Evolutionary conservation across 2,329 filamentous ascomycete species (phyloP).

Genomic region (Trichoderma breve): DNA sequence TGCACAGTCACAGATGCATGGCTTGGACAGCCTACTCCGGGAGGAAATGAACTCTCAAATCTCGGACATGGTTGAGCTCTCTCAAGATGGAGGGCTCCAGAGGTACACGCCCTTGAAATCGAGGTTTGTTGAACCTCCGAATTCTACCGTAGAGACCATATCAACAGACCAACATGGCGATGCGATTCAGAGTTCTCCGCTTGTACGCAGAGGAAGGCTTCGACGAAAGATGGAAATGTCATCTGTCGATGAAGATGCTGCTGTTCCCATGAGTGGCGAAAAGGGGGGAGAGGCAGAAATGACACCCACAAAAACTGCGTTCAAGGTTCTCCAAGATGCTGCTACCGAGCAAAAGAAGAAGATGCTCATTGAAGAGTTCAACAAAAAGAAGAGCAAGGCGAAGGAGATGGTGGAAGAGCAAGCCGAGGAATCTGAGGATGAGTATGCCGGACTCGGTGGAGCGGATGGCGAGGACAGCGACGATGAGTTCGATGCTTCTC

Average conservation of each 20-base stretch:
- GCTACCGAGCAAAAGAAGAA: conserved; percentile 56
- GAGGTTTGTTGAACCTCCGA: conserved; percentile 62
- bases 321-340: conserved; percentile 68
- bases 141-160: conserved; percentile 71
- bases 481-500: conserved; percentile 65
- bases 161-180: conserved; percentile 42
- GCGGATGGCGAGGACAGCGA: conserved; percentile 84
- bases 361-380: conserved; percentile 56
- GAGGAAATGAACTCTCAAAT: conserved; percentile 55
- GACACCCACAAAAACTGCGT: conserved; percentile 45
- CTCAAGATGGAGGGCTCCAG: conserved; percentile 77
- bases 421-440: conserved; percentile 95
- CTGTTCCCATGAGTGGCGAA: conserved; percentile 23
- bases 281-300: conserved; percentile 27
- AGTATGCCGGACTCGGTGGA: conserved; percentile 92
- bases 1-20: conserved; percentile 59
- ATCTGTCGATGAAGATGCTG: conserved; percentile 20
- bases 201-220: conserved; percentile 59
- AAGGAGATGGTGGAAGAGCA: conserved; percentile 88
- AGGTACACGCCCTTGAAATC: conserved; percentile 68
- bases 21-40: conserved; percentile 55
- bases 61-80: conserved; percentile 70
- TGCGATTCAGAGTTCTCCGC: conserved; percentile 53
- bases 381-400: conserved; percentile 84
- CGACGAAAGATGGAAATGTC: conserved; percentile 41